Evolutionary conservation across 352 stramenopile genomes (phyloP), one percentile per base, ranked within the genome.

Genomic region (Phytophthora crassamura): DNA sequence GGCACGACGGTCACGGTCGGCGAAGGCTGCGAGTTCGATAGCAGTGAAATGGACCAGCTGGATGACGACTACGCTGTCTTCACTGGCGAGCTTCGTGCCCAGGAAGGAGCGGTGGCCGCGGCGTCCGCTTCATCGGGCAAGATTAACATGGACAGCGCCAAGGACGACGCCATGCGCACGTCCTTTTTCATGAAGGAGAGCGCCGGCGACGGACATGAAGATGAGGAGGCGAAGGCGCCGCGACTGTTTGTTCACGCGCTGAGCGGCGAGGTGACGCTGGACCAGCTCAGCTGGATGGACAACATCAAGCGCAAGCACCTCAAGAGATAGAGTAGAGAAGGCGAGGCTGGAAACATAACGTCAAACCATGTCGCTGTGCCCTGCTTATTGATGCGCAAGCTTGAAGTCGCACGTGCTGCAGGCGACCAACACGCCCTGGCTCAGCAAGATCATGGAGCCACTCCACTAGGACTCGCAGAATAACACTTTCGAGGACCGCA

Each of bases 251-350:
- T 86, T 33, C 80, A 89, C 46, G 62, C 80, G 1, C 54, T 73
- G 20, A 75, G 61, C 30, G 80, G 78, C 32, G 51, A 67, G 7
- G 78, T 89, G 16, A 66, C 47, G 25, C 62, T 84, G 30, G 72
- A 84, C 38, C 85, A 94, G 57, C 67, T 92, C 10, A 81, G 86
- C 62, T 94, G 83, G 85, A 94, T 92, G 81, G 80, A 79, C 35
- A 91, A 94, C 58, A 73, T 94, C 62, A 90, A 90, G 59, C 80
- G 79, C 55, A 90, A 91, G 53, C 77, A 91, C 63, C 62, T 88
- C 30, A 74, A 76, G 42, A 49, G 59, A 67, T 80, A 73, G 50
- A 66, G 11, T 48, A 25, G 9, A 11, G 15, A 46, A 38, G 38
- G 25, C 15, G 5, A 15, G 9, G 25, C 36, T 22, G 40, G 5